Evolutionary conservation across 805 yeast species (phyloP), one percentile per base, ranked within the genome.

Genomic region (Metschnikowia sp.): DNA sequence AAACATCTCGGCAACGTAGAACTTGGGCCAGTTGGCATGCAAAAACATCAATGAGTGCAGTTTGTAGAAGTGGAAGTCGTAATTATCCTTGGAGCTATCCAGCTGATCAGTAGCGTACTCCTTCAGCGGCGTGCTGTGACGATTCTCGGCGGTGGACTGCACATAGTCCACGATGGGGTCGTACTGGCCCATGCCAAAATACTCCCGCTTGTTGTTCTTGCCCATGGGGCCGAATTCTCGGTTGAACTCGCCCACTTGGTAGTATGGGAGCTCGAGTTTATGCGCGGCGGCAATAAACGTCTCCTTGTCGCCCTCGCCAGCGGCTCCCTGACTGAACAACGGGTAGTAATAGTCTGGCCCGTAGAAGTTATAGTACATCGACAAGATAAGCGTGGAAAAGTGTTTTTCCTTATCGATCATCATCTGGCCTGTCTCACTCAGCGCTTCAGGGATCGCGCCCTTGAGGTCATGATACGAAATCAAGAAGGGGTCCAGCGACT

Each of bases 231-330:
- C 73, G 42, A 68, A 68, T 52, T 68, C 73, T 30, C 72, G 54
- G 47, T 56, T 64, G 50, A 66, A 68, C 49, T 68, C 72, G 28
- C 52, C 51, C 13, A 70, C 74, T 54, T 68, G 69, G 53, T 69
- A 68, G 52, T 66, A 70, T 1, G 74, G 71, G 30, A 65, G 58
- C 6, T 54, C 55, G 32, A 70, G 55, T 51, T 63, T 65, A 49
- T 69, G 74, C 12, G 74, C 72, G 1, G 75, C 74, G 0, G 76
- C 72, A 12, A 70, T 58, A 45, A 70, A 69, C 10, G 75, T 70
- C 47, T 70, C 76, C 49, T 69, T 69, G 48, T 70, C 76, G 26
- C 76, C 76, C 54, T 66, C 71, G 3, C 75, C 76, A 2, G 72
- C 73, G 0, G 72, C 70, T 7, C 76, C 76, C 53, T 70, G 76